These are phyloP conservation scores for Scenedesmus sp. DNA, from an alignment of 163 green algal genomes.

Conservation along the genomic window DNA sequence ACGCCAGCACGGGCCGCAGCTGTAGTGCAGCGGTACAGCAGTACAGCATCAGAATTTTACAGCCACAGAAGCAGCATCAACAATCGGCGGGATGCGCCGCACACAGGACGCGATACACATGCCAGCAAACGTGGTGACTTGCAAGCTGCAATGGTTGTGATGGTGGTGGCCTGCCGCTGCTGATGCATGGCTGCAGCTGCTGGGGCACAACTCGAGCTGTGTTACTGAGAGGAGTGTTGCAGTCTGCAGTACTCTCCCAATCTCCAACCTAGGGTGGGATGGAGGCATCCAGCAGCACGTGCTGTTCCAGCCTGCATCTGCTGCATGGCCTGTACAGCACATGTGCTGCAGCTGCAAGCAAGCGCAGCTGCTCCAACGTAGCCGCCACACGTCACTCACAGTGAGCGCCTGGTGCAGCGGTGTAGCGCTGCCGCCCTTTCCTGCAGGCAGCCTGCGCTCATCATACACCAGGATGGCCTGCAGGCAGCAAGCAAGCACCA, in stretches of 20 bases:
- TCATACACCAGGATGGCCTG: conserved; percentile 59
- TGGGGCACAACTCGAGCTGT: too few species aligned
- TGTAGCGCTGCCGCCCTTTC: not conserved
- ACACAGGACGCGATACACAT: not conserved
- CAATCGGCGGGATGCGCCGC: not conserved
- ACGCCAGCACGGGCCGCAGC: conserved; percentile 28
- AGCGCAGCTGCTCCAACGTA: not conserved
- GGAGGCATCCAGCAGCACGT: too few species aligned
- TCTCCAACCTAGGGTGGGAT: too few species aligned
- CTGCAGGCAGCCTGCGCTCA: not conserved
- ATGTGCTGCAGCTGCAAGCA: not conserved
- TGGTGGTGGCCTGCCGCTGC: too few species aligned
- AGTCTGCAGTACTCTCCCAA: too few species aligned
- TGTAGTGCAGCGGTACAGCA: not conserved
- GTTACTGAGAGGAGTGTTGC: too few species aligned
- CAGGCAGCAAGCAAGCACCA: not conserved
- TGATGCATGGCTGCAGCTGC: too few species aligned
- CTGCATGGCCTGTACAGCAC: not conserved
- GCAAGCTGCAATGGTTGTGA: too few species aligned
- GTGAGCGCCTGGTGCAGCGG: not conserved
- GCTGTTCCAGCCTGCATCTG: too few species aligned
- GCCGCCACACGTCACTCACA: not conserved
- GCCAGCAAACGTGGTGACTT: too few species aligned
- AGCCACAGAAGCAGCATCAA: not conserved
- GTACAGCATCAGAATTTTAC: not conserved